A percentile compares a stretch with the other conserved stretches of the same genome.
Evolutionary conservation across 257 asterid species (phyloP).

Genomic region (Cruciata laevipes): DNA sequence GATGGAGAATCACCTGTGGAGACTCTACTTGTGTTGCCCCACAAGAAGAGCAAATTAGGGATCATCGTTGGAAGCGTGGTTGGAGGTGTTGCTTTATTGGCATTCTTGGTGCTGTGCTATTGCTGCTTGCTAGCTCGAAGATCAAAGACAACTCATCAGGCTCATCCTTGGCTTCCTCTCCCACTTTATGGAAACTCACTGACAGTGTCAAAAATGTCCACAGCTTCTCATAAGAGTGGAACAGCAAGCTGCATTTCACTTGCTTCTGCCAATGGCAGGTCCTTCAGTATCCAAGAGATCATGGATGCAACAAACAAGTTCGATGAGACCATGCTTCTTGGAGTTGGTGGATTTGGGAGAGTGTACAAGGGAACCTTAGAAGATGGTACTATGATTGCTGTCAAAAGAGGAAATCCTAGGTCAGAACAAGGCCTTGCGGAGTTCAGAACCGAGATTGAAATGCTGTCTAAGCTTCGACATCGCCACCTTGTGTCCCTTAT

Average conservation of each 20-base stretch:
- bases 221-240: constrained; percentile 37
- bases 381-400: constrained; percentile 38
- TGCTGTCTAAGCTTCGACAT: constrained; percentile 47
- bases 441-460: constrained; percentile 44
- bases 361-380: constrained; percentile 45
- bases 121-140: constrained; percentile 31
- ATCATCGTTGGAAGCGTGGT: constrained; percentile 26
- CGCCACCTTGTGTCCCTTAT: constrained; percentile 45
- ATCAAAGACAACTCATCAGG: constrained; percentile 28
- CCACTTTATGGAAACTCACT: constrained; percentile 40
- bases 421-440: constrained; percentile 49
- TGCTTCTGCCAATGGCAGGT: constrained; percentile 38
- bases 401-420: constrained; percentile 43
- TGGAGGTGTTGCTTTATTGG: constrained; percentile 30
- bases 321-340: constrained; percentile 40
- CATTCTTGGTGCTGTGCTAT: constrained; percentile 23
- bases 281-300: constrained; percentile 37
- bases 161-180: constrained; percentile 42
- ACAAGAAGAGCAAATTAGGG: constrained; percentile 17
- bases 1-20: constrained; percentile 32
- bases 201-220: constrained; percentile 36
- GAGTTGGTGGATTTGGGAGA: constrained; percentile 48
- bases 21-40: constrained; percentile 24
- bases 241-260: constrained; percentile 45
- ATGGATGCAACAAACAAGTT: constrained; percentile 43